Conservation (phyloP, 805 yeast species). For the Suhomyces tanzawaensis region DNA sequence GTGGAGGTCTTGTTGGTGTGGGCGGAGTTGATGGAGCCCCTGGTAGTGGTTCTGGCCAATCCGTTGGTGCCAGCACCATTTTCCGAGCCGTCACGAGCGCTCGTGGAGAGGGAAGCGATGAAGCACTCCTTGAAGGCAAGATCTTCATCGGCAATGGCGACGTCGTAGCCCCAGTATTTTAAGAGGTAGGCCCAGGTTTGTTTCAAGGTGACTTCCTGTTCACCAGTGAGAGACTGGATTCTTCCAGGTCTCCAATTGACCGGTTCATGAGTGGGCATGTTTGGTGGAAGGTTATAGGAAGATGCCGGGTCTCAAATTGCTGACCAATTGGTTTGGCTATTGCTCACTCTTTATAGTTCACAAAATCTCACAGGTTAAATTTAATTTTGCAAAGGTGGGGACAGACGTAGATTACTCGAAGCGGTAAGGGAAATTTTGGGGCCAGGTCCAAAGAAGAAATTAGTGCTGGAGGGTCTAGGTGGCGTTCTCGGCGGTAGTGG, state of each 20-base stretch:
- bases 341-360: no score
- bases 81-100: conserved; percentile 1
- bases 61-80: conserved; percentile 10
- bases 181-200: conserved; percentile 69
- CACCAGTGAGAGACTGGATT: conserved; percentile 37
- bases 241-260: conserved; percentile 35
- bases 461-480: no score
- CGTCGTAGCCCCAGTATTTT: conserved; percentile 53
- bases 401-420: no score
- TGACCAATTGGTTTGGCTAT: no score
- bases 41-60: conserved; percentile 21
- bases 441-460: no score
- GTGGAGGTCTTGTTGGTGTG: conserved; percentile 24
- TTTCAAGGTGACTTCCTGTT: conserved; percentile 63
- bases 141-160: conserved; percentile 30
- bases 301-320: no score
- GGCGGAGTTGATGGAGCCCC: conserved; percentile 24
- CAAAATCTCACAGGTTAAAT: not conserved
- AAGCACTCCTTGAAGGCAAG: conserved; percentile 28
- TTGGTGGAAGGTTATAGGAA: no score
- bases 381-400: no score
- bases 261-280: conserved; percentile 10
- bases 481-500: no score
- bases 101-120: conserved; percentile 27
- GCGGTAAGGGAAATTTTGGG: no score